Percentiles rank a stretch among this genome's conserved stretches.
Evolutionary conservation across 1,139 yeast genomes (phyloP).

Genomic region (Debaryomyces sp.): DNA sequence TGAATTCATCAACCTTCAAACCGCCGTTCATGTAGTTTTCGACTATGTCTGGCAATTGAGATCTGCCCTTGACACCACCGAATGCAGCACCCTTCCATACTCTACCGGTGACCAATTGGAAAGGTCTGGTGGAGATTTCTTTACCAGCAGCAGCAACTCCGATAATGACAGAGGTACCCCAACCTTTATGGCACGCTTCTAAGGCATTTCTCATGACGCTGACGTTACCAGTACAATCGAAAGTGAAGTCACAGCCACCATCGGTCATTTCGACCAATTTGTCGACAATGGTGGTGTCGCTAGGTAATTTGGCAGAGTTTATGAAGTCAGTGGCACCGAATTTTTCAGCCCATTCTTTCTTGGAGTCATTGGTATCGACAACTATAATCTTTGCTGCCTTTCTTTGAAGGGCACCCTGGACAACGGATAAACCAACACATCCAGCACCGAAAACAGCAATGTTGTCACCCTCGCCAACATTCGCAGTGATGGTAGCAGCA

Average conservation of each 20-base stretch:
- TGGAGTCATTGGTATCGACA: slow-evolving; percentile 81
- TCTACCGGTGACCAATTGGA: slow-evolving; percentile 98
- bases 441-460: slow-evolving; percentile 98
- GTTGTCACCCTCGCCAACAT: slow-evolving; percentile 88
- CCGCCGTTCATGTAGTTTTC: slow-evolving; percentile 81
- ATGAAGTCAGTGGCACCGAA: slow-evolving; percentile 97
- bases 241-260: slow-evolving; percentile 94
- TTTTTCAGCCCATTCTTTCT: slow-evolving; percentile 81
- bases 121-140: slow-evolving; percentile 95
- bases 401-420: slow-evolving; percentile 89
- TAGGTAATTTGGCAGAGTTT: slow-evolving; percentile 76
- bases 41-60: slow-evolving; percentile 90
- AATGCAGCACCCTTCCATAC: slow-evolving; percentile 99
- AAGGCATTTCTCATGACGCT: slow-evolving; percentile 93
- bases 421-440: slow-evolving; percentile 92
- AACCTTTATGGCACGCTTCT: slow-evolving; percentile 97
- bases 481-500: slow-evolving; percentile 93
- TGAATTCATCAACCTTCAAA: slow-evolving; percentile 91
- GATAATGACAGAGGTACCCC: slow-evolving; percentile 94
- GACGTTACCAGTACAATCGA: slow-evolving; percentile 97
- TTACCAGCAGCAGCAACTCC: slow-evolving; percentile 99
- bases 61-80: slow-evolving; percentile 97
- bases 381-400: slow-evolving; percentile 83
- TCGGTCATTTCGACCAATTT: slow-evolving; percentile 88
- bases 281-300: slow-evolving; percentile 78